phyloP scores from a whole-genome alignment of 1,284 basidiomycete species.

The Rhodotorula sp. region DNA sequence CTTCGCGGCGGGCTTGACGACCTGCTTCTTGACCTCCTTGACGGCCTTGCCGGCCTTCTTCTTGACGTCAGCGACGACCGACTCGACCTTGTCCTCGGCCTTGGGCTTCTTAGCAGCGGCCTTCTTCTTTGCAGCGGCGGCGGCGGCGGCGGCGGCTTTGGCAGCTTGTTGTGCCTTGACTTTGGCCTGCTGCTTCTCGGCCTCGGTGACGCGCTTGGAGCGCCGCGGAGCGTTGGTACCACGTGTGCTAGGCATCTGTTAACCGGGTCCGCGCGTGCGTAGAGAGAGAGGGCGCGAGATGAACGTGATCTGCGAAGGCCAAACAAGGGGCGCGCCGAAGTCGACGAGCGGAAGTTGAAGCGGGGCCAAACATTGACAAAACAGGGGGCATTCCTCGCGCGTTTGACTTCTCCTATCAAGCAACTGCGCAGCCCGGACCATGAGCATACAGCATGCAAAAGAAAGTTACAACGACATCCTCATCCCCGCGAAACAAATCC shows the following conservation, averaged over 20 bases:
- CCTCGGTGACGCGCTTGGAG: conserved; percentile 7
- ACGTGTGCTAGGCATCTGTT: conserved; percentile 13
- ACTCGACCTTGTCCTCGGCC: conserved; percentile 4
- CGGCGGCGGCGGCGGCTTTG: conserved; percentile 6
- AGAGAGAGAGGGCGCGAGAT: background rate
- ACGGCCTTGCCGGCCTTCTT: conserved; percentile 9
- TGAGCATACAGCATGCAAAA: no score
- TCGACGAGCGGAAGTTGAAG: no score
- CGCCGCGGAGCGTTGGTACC: conserved; percentile 20
- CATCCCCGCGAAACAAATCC: conserved; percentile 30
- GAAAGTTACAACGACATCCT: conserved; percentile 22
- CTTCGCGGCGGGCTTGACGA: conserved; percentile 3
- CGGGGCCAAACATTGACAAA: background rate
- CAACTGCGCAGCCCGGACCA: no score
- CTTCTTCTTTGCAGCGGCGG: conserved; percentile 1
- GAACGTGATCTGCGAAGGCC: background rate
- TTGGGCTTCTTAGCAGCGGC: background rate
- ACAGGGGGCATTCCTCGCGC: background rate
- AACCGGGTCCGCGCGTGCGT: background rate
- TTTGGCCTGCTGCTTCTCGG: conserved; percentile 1
- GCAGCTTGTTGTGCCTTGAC: conserved; percentile 26
- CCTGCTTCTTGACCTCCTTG: conserved; percentile 19
- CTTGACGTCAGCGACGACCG: background rate
- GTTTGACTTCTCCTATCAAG: background rate
- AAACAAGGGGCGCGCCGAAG: background rate